Percentiles rank a stretch among this genome's conserved stretches.
Evolutionary conservation across 164 flowering plant species (phyloP).

Genomic region (Magnolia sinica): DNA sequence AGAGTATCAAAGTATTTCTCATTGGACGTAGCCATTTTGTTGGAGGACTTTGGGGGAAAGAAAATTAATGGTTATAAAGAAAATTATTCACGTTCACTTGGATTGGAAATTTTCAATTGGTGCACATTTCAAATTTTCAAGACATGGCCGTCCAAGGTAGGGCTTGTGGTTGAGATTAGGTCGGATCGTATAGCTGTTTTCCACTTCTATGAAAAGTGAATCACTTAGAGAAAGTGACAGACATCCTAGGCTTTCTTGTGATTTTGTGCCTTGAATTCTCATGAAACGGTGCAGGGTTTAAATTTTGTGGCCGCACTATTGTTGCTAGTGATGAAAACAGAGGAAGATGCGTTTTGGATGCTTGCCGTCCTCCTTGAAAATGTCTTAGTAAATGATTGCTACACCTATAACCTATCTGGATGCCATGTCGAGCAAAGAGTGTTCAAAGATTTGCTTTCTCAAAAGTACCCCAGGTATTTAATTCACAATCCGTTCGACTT

Average conservation of each 20-base stretch:
- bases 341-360: conserved; percentile 98
- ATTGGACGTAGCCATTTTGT: too few relatives aligned
- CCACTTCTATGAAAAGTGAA: not conserved
- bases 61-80: too few relatives aligned
- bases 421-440: conserved; percentile 97
- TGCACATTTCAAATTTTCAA: too few relatives aligned
- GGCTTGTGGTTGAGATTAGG: too few relatives aligned
- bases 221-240: not conserved
- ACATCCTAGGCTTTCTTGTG: not conserved
- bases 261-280: not conserved
- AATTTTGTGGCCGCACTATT: conserved; percentile 92
- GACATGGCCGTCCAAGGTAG: too few relatives aligned
- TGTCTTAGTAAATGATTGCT: conserved; percentile 87
- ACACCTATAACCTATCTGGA: conserved; percentile 84
- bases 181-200: not conserved
- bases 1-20: too few relatives aligned
- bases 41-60: too few relatives aligned
- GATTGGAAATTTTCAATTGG: too few relatives aligned
- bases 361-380: conserved; percentile 88
- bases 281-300: conserved; percentile 57
- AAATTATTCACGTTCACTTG: too few relatives aligned
- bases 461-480: conserved; percentile 74
- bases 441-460: conserved; percentile 72
- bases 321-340: conserved; percentile 95
- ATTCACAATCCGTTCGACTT: not conserved